A percentile compares a stretch with the other conserved stretches of the same genome.
These are phyloP conservation scores for Penicillium sp. DNA, from an alignment of 2,329 filamentous ascomycete genomes.

Conservation along the genomic window DNA sequence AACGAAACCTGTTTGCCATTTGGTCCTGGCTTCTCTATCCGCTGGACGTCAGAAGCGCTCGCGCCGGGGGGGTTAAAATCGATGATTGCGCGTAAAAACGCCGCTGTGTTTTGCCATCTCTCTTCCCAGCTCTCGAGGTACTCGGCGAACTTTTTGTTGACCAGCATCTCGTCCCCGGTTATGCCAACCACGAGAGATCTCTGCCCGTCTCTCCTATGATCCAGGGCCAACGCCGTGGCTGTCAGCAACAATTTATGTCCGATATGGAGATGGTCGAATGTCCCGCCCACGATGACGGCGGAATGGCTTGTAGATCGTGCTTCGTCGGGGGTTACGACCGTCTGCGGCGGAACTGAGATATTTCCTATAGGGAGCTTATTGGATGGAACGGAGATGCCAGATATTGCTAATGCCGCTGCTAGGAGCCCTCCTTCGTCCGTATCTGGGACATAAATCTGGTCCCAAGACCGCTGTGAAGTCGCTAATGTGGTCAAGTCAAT, in stretches of 20 bases:
- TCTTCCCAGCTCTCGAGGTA: constrained; percentile 75
- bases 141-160: constrained; percentile 83
- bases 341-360: constrained; percentile 20
- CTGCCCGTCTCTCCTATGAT: constrained; percentile 39
- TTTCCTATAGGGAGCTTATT: constrained; percentile 19
- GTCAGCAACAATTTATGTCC: constrained; percentile 95
- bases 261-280: constrained; percentile 92
- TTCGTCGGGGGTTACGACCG: constrained; percentile 22
- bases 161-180: constrained; percentile 79
- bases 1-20: constrained; percentile 37
- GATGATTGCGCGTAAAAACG: constrained; percentile 64
- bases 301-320: constrained; percentile 40
- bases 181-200: constrained; percentile 75
- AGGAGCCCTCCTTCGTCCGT: constrained; percentile 26
- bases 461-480: constrained; percentile 30
- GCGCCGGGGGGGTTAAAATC: constrained; percentile 53
- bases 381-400: constrained; percentile 18
- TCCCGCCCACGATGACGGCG: constrained; percentile 79
- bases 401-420: constrained; percentile 26
- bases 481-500: constrained; percentile 48
- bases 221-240: constrained; percentile 71
- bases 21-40: constrained; percentile 32
- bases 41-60: constrained; percentile 25
- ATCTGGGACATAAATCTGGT: constrained; percentile 29
- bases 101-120: constrained; percentile 64